Evolutionary conservation across 129 eudicot species (phyloP), one percentile per base, ranked within the genome.

Genomic region (Smallanthus sonchifolius): DNA sequence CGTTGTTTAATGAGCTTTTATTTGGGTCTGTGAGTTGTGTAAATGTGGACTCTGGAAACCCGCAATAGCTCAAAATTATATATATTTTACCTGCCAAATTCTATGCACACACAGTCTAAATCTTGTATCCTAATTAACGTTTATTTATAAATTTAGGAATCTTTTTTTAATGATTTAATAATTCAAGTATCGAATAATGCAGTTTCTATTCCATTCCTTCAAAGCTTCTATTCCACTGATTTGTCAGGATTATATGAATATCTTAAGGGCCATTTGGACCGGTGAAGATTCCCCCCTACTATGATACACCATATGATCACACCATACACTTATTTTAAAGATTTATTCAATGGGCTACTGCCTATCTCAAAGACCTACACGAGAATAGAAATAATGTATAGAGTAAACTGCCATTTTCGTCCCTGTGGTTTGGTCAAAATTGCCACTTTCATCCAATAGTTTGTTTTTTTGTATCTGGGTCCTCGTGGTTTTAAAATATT

Each of bases 191-290:
- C 83, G 83, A 79, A 79, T 72, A 40, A 72, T 73, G 78, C 83
- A 79, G 83, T 74, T 79, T 79, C 83, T 74, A 79, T 79, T 79
- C 83, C 83, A 79, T 79, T 72, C 83, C 83, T 79, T 72, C 68
- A 79, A 79, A 79, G 83, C 83, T 79, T 79, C 83, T 79, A 79
- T 79, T 79, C 83, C 68, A 72, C 78, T 79, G 83, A 79, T 57
- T 56, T 79, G 78, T 79, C 83, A 72, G 83, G 69, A 72, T 73
- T 63, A 38, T 63, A 78, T 70, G 72, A 72, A 79, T 72, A 79
- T 79, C 14, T 79, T 79, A 79, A 51, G 34, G 65, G 47, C 74
- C 72, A 64, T 39, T 72, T 79, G 67, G 38, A 79, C 83, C 37
- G 78, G 19, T 79, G 47, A 78, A 78, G 82, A 78, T 78, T 78